Percentiles rank a stretch among this genome's conserved stretches.
These are phyloP conservation scores for Phyllachora maydis DNA, from an alignment of 2,329 filamentous ascomycete species.

Conservation along the genomic window DNA sequence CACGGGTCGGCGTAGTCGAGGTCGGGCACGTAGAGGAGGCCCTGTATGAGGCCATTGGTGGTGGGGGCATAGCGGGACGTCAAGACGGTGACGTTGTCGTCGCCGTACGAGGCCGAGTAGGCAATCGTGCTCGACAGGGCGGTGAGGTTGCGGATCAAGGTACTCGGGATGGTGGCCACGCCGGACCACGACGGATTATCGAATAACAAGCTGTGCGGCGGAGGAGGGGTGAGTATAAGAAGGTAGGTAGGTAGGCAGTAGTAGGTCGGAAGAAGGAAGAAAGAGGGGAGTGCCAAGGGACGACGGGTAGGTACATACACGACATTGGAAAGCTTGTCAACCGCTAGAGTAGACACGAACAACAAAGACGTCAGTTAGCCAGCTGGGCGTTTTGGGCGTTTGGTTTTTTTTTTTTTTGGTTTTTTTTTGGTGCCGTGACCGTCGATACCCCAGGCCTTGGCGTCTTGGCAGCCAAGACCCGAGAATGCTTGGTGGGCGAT, in stretches of 20 bases:
- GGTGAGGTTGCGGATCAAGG: slow-evolving; percentile 34
- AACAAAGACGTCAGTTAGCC: slow-evolving; percentile 11
- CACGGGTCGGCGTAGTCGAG: slow-evolving; percentile 39
- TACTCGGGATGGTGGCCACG: slow-evolving; percentile 25
- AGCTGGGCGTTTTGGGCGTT: too few relatives aligned
- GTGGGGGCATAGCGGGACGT: slow-evolving; percentile 43
- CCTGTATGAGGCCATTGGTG: slow-evolving; percentile 42
- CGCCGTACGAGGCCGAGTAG: slow-evolving; percentile 1
- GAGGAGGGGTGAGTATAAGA: neutral
- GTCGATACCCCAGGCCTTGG: slow-evolving; percentile 8
- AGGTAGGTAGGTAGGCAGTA: neutral
- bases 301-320: slow-evolving; percentile 7
- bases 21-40: slow-evolving; percentile 71
- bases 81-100: slow-evolving; percentile 51
- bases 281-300: slow-evolving; percentile 1
- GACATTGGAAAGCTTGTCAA: slow-evolving; percentile 14
- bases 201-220: slow-evolving; percentile 30
- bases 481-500: neutral
- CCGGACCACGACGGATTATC: slow-evolving; percentile 35
- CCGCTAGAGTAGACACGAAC: too few relatives aligned
- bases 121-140: slow-evolving; percentile 24
- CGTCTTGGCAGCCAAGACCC: neutral
- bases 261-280: neutral
- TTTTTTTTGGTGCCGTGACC: slow-evolving; percentile 7
- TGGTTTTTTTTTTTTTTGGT: slow-evolving; percentile 3